Conservation (phyloP, 306 rosid genomes). For the Prunus mume region DNA sequence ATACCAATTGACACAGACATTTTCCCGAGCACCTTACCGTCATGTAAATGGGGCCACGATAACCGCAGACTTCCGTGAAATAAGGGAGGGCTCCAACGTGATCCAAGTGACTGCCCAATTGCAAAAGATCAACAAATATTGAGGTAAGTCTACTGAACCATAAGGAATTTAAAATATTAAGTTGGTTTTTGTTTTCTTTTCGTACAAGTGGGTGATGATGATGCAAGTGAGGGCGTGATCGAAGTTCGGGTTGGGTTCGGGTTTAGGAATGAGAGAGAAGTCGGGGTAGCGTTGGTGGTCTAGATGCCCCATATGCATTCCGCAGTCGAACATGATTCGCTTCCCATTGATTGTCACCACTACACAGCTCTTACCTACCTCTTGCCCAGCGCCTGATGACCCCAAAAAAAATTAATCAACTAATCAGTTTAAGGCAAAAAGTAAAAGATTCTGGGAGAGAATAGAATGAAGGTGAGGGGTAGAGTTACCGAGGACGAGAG, state of each 20-base stretch:
- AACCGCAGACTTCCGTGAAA: conserved; percentile 91
- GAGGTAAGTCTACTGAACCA: background rate
- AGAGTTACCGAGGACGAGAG: conserved; percentile 60
- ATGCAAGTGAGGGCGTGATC: conserved; percentile 57
- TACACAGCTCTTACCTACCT: conserved; percentile 93
- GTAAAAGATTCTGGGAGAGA: background rate
- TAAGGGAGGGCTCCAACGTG: conserved; percentile 86
- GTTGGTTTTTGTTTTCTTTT: background rate
- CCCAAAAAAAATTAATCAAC: background rate
- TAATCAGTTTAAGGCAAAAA: background rate
- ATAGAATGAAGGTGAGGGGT: too few relatives aligned
- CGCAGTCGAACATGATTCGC: conserved; percentile 93
- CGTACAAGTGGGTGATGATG: conserved; percentile 85
- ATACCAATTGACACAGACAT: conserved; percentile 18
- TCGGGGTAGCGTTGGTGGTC: conserved; percentile 84
- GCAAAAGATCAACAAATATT: conserved; percentile 11
- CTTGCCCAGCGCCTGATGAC: conserved; percentile 86
- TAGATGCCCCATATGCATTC: conserved; percentile 75
- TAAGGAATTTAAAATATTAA: background rate
- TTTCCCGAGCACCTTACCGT: conserved; percentile 66
- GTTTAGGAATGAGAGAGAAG: conserved; percentile 54
- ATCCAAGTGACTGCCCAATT: conserved; percentile 65
- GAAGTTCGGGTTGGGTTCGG: conserved; percentile 24
- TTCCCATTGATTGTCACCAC: conserved; percentile 80
- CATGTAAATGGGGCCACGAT: conserved; percentile 84